phyloP scores from a whole-genome alignment of 2,329 filamentous ascomycete species.

The Colletotrichum sansevieriae region DNA sequence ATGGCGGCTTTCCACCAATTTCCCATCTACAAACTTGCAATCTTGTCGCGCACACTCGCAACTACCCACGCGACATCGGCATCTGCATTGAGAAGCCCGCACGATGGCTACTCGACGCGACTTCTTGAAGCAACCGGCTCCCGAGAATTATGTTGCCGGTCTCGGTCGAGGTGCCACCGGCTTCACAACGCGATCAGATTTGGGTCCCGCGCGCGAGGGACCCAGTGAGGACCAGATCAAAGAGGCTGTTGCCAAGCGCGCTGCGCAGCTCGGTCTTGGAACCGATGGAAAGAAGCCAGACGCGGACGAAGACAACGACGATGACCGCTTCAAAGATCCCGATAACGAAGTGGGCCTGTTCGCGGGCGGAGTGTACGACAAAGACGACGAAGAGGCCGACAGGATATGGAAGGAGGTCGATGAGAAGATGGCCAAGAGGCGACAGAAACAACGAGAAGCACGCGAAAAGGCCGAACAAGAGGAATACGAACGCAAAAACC shows the following conservation, averaged over 20 bases:
- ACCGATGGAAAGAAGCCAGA: constrained; percentile 78
- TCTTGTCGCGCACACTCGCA: constrained; percentile 1
- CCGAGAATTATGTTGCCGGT: constrained; percentile 93
- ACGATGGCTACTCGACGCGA: constrained; percentile 77
- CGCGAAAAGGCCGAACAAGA: constrained; percentile 92
- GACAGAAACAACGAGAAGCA: constrained; percentile 92
- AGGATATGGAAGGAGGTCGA: constrained; percentile 96
- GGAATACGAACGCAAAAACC: constrained; percentile 97
- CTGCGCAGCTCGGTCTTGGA: constrained; percentile 81
- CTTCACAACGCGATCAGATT: constrained; percentile 96
- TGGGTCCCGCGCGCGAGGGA: constrained; percentile 94
- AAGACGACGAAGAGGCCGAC: constrained; percentile 98
- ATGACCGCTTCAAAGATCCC: constrained; percentile 91
- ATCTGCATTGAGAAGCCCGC: constrained; percentile 22
- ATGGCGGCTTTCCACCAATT: neutral
- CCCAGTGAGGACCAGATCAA: constrained; percentile 99
- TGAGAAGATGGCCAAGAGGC: constrained; percentile 93
- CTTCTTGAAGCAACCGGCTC: constrained; percentile 88
- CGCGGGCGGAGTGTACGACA: constrained; percentile 94
- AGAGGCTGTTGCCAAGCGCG: constrained; percentile 94
- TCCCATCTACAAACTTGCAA: neutral
- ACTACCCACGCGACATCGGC: neutral
- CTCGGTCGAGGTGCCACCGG: constrained; percentile 97
- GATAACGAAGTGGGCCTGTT: constrained; percentile 98
- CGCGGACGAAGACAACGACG: constrained; percentile 78